phyloP scores from a whole-genome alignment of 2,329 filamentous ascomycete species.

The Alternaria novae-zelandiae region DNA sequence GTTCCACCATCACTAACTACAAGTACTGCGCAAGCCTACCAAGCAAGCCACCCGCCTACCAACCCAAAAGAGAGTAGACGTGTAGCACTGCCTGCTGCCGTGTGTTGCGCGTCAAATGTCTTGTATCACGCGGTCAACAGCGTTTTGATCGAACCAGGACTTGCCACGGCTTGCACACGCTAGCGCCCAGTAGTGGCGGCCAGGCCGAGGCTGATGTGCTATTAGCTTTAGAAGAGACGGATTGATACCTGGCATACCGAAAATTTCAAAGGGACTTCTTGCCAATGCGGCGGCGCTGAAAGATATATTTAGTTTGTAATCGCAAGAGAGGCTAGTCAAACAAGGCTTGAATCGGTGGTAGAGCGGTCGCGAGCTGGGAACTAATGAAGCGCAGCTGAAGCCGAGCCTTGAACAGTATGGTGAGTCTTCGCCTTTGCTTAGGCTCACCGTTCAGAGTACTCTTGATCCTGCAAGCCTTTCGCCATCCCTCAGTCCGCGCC shows the following conservation, averaged over 20 bases:
- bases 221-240: background rate
- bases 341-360: background rate
- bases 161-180: background rate
- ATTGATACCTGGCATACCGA: background rate
- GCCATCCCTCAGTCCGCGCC: background rate
- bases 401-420: background rate
- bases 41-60: background rate
- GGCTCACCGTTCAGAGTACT: background rate
- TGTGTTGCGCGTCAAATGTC: constrained; percentile 14
- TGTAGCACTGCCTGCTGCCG: background rate
- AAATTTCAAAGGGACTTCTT: background rate
- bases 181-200: background rate
- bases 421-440: background rate
- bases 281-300: background rate
- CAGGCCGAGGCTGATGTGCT: background rate
- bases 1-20: background rate
- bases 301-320: background rate
- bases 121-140: constrained; percentile 1
- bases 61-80: background rate
- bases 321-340: background rate
- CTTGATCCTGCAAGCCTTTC: background rate
- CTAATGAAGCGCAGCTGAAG: background rate
- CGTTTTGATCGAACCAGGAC: background rate
- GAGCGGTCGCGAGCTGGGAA: background rate
- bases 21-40: background rate